These are phyloP conservation scores for Millerago galiae DNA, from an alignment of 805 yeast genomes.

Conservation along the genomic window DNA sequence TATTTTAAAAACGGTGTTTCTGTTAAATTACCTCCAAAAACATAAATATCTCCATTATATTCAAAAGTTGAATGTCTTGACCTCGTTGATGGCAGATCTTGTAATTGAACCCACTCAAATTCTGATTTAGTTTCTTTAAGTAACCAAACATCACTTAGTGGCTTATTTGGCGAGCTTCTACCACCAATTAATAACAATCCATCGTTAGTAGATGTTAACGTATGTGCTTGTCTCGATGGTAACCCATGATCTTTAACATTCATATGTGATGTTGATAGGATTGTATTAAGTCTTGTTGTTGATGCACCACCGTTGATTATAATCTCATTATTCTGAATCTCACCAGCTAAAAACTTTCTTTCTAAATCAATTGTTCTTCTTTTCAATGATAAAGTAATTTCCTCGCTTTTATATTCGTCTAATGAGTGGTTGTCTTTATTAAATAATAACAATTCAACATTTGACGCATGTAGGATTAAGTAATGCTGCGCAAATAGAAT, in stretches of 20 bases:
- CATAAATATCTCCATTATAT: constrained; percentile 28
- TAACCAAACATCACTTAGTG: constrained; percentile 39
- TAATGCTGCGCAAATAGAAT: constrained; percentile 72
- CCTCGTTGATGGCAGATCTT: constrained; percentile 38
- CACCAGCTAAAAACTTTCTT: constrained; percentile 12
- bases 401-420: background rate
- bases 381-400: background rate
- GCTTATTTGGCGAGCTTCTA: constrained; percentile 50
- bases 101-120: constrained; percentile 35
- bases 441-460: constrained; percentile 16
- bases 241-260: constrained; percentile 8
- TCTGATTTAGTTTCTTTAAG: constrained; percentile 14
- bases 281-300: constrained; percentile 22
- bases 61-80: constrained; percentile 43
- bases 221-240: constrained; percentile 52
- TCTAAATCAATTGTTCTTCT: constrained; percentile 7
- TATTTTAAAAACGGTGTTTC: constrained; percentile 20
- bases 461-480: constrained; percentile 58
- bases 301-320: constrained; percentile 33
- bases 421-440: background rate
- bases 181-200: constrained; percentile 54
- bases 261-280: constrained; percentile 4
- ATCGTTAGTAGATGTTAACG: constrained; percentile 30
- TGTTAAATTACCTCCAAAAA: constrained; percentile 44
- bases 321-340: constrained; percentile 5